Percentiles rank a stretch among this genome's conserved stretches.
These are phyloP conservation scores for Alloascoidea africana DNA, from an alignment of 805 yeast species.

Conservation along the genomic window DNA sequence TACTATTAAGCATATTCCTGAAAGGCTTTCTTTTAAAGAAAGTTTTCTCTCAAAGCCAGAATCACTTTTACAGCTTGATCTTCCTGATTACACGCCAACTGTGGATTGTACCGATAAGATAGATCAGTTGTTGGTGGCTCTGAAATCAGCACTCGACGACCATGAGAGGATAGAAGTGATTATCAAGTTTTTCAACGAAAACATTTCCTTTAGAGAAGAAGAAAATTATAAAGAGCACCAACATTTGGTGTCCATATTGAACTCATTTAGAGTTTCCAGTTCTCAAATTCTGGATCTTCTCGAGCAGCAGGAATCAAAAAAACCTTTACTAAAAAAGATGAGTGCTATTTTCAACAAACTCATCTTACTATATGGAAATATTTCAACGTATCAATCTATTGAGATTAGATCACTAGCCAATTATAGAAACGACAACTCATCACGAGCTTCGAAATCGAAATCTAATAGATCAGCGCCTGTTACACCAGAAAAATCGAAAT, in stretches of 20 bases:
- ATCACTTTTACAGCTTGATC: background rate
- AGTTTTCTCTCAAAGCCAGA: background rate
- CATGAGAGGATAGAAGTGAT: background rate
- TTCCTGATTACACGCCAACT: background rate
- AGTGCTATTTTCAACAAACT: background rate
- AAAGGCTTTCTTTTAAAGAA: background rate
- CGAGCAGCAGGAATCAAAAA: background rate
- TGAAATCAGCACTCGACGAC: background rate
- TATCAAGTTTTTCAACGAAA: background rate
- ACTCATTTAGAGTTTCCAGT: background rate
- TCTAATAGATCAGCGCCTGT: background rate
- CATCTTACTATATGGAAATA: background rate
- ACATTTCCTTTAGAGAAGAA: background rate
- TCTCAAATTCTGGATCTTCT: background rate
- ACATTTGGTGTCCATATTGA: background rate
- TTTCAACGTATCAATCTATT: background rate
- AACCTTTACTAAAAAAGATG: background rate
- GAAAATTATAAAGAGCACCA: background rate
- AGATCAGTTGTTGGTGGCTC: background rate
- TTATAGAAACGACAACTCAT: background rate
- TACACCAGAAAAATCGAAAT: background rate
- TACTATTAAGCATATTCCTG: too few relatives aligned
- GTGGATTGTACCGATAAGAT: background rate
- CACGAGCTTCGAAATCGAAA: background rate
- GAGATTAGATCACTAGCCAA: background rate